These are phyloP conservation scores for Backusella macrospora DNA, from an alignment of 192 early-diverging fungal species.

Conservation along the genomic window DNA sequence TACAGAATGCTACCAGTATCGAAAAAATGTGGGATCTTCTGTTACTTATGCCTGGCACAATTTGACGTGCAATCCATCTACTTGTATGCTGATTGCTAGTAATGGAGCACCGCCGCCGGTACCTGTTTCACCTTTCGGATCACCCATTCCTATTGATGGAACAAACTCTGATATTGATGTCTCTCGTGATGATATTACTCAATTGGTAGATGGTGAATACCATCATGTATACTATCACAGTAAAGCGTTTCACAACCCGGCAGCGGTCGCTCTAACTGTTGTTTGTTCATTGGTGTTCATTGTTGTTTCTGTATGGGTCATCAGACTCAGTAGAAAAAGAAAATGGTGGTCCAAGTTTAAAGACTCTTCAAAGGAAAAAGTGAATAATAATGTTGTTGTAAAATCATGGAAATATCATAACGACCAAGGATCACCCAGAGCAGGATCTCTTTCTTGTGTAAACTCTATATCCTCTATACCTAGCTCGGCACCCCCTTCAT, in stretches of 20 bases:
- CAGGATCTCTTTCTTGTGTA: not conserved
- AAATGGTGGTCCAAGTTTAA: not conserved
- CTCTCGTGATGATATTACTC: not conserved
- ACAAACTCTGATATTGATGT: not conserved
- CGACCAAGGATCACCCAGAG: not conserved
- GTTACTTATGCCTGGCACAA: conserved; percentile 21
- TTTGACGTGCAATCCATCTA: conserved; percentile 26
- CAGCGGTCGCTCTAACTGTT: not conserved
- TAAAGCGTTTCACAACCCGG: not conserved
- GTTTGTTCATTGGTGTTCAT: conserved; percentile 1
- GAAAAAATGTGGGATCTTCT: not conserved
- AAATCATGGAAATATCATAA: conserved; percentile 5
- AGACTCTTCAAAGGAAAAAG: conserved; percentile 17
- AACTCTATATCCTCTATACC: conserved; percentile 17
- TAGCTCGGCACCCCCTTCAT: conserved; percentile 26
- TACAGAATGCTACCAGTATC: conserved; percentile 30
- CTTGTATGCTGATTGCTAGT: conserved; percentile 11
- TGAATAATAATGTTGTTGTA: not conserved
- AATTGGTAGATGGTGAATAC: not conserved
- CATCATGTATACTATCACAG: not conserved
- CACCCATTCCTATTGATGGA: not conserved
- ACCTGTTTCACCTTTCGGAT: conserved; percentile 10
- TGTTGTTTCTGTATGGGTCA: not conserved
- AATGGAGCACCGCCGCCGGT: conserved; percentile 20
- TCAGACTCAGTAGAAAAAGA: not conserved